Conservation (phyloP, 257 asterid species). For the Petunia secreta region DNA sequence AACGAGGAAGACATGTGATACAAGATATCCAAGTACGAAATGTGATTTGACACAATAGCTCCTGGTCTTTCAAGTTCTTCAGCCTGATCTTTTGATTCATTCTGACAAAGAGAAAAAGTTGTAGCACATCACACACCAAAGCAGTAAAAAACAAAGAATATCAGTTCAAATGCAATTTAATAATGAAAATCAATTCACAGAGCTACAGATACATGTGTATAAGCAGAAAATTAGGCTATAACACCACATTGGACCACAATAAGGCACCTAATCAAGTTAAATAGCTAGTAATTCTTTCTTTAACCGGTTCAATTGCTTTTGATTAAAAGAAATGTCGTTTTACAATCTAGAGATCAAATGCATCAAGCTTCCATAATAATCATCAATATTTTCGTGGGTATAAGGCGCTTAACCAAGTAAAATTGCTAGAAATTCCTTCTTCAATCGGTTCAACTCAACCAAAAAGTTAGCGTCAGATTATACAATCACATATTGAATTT, state of each 20-base stretch:
- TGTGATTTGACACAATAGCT: slow-evolving; percentile 82
- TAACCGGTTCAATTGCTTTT: background rate
- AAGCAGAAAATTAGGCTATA: background rate
- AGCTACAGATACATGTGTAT: background rate
- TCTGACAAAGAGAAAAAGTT: slow-evolving; percentile 47
- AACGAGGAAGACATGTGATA: slow-evolving; percentile 86
- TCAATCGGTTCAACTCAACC: background rate
- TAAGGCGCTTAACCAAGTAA: background rate
- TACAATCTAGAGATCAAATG: background rate
- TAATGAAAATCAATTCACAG: background rate
- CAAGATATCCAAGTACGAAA: slow-evolving; percentile 87
- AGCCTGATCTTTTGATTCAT: slow-evolving; percentile 41
- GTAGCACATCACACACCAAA: slow-evolving; percentile 23
- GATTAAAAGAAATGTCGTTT: too few species aligned
- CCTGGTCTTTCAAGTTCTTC: slow-evolving; percentile 73
- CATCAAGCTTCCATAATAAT: background rate
- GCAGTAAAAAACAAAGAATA: slow-evolving; percentile 25
- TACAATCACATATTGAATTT: background rate
- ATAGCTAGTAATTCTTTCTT: background rate
- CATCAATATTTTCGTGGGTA: background rate
- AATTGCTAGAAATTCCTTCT: background rate
- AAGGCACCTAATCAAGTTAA: background rate
- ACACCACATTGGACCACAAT: background rate
- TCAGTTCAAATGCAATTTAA: background rate
- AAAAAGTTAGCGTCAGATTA: background rate